Conservation (phyloP, 2,329 filamentous ascomycete genomes). For the Paracoccidioides lutzii region DNA sequence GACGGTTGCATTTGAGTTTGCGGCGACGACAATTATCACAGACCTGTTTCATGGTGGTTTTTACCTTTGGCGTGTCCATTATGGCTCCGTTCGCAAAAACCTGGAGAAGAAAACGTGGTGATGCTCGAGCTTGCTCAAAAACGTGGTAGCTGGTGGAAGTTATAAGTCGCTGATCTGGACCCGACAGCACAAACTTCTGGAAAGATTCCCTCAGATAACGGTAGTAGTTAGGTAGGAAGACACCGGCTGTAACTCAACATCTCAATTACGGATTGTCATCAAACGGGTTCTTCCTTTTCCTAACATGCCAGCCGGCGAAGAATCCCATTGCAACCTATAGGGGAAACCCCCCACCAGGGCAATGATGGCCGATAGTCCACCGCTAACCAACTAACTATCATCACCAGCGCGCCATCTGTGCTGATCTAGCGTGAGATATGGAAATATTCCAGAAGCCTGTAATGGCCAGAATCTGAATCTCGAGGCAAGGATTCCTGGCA, state of each 20-base stretch:
- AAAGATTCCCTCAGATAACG: too few species aligned
- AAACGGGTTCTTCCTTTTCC: too few species aligned
- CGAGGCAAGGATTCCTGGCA: neutral
- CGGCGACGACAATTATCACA: conserved; percentile 31
- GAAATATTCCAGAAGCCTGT: neutral
- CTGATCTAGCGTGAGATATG: neutral
- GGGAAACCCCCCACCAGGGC: neutral
- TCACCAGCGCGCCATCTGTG: neutral
- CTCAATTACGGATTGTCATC: neutral
- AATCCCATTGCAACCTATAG: neutral
- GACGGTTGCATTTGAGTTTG: conserved; percentile 32
- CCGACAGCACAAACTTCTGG: neutral
- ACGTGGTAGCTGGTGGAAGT: neutral
- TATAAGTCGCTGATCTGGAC: neutral
- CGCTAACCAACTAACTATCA: neutral
- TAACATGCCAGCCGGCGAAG: too few species aligned
- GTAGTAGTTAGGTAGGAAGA: neutral
- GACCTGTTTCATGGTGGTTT: conserved; percentile 20
- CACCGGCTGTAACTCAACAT: neutral
- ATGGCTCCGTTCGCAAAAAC: neutral
- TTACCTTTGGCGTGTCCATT: neutral
- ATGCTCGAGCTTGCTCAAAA: neutral
- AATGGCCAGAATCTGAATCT: neutral
- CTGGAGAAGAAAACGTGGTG: neutral
- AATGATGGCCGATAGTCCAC: neutral